Base-by-base conservation (phyloP, 805 yeast genomes). In the Candida argentea region DNA sequence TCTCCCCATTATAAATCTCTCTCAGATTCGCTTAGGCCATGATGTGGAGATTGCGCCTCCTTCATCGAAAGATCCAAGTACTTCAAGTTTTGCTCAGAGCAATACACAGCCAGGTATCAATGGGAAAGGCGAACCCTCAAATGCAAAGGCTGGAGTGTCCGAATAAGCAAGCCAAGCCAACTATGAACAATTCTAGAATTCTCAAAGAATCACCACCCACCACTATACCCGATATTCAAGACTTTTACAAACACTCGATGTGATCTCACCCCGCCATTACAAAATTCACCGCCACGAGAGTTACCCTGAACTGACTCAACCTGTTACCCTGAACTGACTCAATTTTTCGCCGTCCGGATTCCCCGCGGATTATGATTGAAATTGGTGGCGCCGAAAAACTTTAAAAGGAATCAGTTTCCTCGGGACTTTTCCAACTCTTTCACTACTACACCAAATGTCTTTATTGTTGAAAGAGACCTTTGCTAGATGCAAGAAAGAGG, bases 381-480 rank as follows among this genome's bases (percentile, higher is more conserved):
- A 14, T 18, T 10, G 10, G 20, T 7, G 20, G 20, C 20, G 10
- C 20, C 10, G 24, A 22, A 22, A 22, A 22, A 24, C 13, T 24
- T 19, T 28, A 22, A 15, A 28, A 17, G 20, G 13, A 14, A 6
- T 14, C 8, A 13, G 8, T 12, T 24, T 24, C 14, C 26, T n/a
- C 9, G 11, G 7, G 16, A 8, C 16, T 14, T 6, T 24, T 14
- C n/a, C 11, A 22, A 8, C 20, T 8, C 20, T 8, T 22, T 12
- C 7, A 10, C 20, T 18, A 8, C 13, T 22, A 9, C 24, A 22
- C 13, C 24, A 25, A 24, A 71, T 73, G 79, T 65, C 78, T 29
- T 64, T 66, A 23, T 65, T 65, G 20, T 42, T 76, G 25, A 67
- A 67, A 55, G 74, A 71, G 40, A 71, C 80, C 5, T 76, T 76